Percentiles rank a stretch among this genome's conserved stretches.
These are phyloP conservation scores for Trifolium repens DNA, from an alignment of 306 rosid species.

Conservation along the genomic window DNA sequence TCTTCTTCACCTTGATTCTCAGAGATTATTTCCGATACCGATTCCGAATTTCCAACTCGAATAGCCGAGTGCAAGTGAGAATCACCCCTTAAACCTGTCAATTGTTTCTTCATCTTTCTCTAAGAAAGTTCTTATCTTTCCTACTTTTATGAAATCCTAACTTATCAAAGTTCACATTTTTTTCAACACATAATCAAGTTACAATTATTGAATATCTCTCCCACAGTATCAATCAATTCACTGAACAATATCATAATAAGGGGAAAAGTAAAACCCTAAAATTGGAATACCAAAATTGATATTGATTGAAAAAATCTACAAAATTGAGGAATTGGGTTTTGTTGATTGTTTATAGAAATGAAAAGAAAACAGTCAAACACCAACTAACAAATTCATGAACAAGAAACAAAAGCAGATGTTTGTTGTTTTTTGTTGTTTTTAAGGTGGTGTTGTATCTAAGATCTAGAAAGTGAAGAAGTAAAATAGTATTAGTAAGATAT, in stretches of 20 bases:
- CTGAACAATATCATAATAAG: slow-evolving; percentile 36
- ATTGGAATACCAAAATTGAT: slow-evolving; percentile 23
- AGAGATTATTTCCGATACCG: slow-evolving; percentile 56
- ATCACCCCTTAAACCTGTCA: slow-evolving; percentile 63
- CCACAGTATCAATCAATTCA: slow-evolving; percentile 38
- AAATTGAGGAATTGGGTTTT: background rate
- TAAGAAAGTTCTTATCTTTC: background rate
- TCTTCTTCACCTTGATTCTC: slow-evolving; percentile 54
- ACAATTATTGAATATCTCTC: slow-evolving; percentile 30
- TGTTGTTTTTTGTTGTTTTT: background rate
- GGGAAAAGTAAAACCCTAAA: slow-evolving; percentile 21
- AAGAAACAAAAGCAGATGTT: background rate
- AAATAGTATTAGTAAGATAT: too few relatives aligned
- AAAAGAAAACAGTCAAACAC: slow-evolving; percentile 4
- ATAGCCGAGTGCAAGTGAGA: slow-evolving; percentile 62
- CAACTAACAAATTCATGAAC: slow-evolving; percentile 14
- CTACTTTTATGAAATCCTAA: slow-evolving; percentile 42
- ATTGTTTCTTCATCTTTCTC: slow-evolving; percentile 66
- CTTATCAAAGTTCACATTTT: slow-evolving; percentile 24
- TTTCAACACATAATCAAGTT: slow-evolving; percentile 35
- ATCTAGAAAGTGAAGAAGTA: slow-evolving; percentile 4
- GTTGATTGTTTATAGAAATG: slow-evolving; percentile 7
- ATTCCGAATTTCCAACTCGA: slow-evolving; percentile 62
- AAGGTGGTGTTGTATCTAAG: background rate
- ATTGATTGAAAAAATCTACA: slow-evolving; percentile 19